phyloP scores from a whole-genome alignment of 2,329 filamentous ascomycete genomes.

The Dothideomycetidae sp. region DNA sequence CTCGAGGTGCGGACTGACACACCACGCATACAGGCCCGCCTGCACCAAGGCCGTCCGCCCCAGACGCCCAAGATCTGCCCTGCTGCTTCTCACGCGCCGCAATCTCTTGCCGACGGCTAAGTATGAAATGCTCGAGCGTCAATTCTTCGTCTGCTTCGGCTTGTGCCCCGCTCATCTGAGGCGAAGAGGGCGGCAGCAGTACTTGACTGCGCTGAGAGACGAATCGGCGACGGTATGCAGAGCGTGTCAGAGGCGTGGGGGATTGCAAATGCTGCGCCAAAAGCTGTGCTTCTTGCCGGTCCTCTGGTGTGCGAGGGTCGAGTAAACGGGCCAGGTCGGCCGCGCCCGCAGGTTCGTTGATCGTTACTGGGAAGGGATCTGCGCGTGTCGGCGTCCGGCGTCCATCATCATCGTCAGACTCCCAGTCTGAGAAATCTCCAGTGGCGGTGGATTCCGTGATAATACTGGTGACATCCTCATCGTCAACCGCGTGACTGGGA shows the following conservation, averaged over 20 bases:
- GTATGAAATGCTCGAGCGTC: conserved; percentile 44
- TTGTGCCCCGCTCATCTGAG: conserved; percentile 17
- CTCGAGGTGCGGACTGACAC: conserved; percentile 73
- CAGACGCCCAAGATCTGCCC: conserved; percentile 46
- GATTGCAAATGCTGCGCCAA: conserved; percentile 66
- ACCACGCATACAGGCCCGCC: conserved; percentile 80
- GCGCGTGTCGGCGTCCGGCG: conserved; percentile 60
- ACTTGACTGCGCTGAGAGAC: conserved; percentile 58
- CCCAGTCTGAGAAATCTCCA: conserved; percentile 28
- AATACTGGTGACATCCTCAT: conserved; percentile 60
- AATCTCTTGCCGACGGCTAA: conserved; percentile 37
- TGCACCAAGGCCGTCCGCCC: conserved; percentile 59
- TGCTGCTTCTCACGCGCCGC: conserved; percentile 22
- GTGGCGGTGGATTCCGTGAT: conserved; percentile 47
- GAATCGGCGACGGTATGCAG: conserved; percentile 54
- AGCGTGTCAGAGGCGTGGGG: conserved; percentile 63
- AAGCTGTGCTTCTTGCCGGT: conserved; percentile 65
- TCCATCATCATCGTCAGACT: conserved; percentile 34
- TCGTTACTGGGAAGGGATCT: conserved; percentile 45
- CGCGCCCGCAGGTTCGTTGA: conserved; percentile 21
- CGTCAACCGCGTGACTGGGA: conserved; percentile 41
- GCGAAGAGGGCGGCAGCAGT: conserved; percentile 29
- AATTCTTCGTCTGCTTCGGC: conserved; percentile 44
- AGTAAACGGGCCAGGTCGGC: conserved; percentile 64
- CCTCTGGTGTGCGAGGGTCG: conserved; percentile 62